Conservation (phyloP, 768 basidiomycete genomes). For the Gloeopeniophorella convolvens region DNA sequence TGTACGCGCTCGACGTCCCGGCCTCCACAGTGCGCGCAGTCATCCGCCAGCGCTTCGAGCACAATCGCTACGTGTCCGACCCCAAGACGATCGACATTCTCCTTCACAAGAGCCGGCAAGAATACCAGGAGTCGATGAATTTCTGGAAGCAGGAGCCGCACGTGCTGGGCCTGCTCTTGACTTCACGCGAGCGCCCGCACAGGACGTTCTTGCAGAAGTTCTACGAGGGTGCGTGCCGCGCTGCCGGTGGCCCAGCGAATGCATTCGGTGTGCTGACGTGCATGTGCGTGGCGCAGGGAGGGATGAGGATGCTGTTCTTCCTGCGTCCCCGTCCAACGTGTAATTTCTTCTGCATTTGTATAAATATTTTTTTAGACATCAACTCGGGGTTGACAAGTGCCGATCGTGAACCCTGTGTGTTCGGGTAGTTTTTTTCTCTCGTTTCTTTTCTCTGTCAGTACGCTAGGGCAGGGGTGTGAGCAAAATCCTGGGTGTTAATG, state of each 20-base stretch:
- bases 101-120: constrained; percentile 75
- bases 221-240: constrained; percentile 56
- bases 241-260: not conserved
- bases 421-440: not conserved
- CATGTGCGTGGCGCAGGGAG: constrained; percentile 41
- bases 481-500: no score
- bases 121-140: constrained; percentile 93
- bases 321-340: constrained; percentile 33
- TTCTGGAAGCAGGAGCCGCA: constrained; percentile 88
- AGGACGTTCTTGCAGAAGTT: constrained; percentile 78
- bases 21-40: constrained; percentile 71
- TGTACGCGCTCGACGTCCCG: constrained; percentile 80
- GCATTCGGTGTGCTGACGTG: constrained; percentile 1
- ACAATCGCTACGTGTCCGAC: constrained; percentile 78
- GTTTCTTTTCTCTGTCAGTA: not conserved
- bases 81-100: constrained; percentile 78
- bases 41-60: constrained; percentile 83
- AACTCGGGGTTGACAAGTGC: not conserved
- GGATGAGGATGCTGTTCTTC: constrained; percentile 65
- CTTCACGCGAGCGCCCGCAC: constrained; percentile 40
- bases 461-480: not conserved
- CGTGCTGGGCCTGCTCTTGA: constrained; percentile 62
- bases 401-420: not conserved
- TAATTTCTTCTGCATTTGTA: constrained; percentile 14
- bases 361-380: constrained; percentile 13